These are phyloP conservation scores for Adansonia gregorii DNA, from an alignment of 441 rosid species.

Conservation along the genomic window DNA sequence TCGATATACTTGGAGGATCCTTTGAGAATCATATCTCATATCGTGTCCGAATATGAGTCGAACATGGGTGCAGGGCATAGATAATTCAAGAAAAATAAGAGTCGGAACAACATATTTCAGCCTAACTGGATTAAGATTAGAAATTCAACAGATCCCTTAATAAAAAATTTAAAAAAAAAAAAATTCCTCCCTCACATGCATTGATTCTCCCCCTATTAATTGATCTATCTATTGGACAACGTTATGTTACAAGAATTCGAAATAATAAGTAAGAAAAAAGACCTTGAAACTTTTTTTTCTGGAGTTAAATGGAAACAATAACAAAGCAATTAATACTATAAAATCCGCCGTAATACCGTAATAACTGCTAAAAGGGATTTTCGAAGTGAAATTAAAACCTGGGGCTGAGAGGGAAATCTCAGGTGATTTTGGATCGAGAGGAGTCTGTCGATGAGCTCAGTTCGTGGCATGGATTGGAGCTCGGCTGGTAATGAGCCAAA, in stretches of 20 bases:
- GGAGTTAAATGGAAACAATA: neutral
- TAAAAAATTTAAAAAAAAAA: neutral
- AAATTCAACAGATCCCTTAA: neutral
- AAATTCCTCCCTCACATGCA: neutral
- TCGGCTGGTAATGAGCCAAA: conserved; percentile 62
- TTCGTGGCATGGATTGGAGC: conserved; percentile 78
- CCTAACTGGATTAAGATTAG: no score
- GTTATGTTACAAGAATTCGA: neutral
- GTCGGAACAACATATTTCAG: no score
- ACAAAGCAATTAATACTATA: neutral
- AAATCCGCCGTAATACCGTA: neutral
- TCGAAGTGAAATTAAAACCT: conserved; percentile 27
- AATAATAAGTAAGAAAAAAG: neutral
- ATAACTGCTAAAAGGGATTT: neutral
- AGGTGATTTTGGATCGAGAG: conserved; percentile 81
- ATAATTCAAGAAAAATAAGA: no score
- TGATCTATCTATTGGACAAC: neutral
- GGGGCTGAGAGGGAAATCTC: conserved; percentile 51
- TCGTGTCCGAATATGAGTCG: no score
- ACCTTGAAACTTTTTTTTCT: neutral
- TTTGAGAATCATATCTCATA: no score
- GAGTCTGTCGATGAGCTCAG: conserved; percentile 76
- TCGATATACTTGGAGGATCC: no score
- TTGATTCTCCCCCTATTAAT: neutral
- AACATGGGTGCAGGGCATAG: no score